Base-by-base conservation (phyloP, 495 filamentous ascomycete genomes). In the Emericellopsis terricola region DNA sequence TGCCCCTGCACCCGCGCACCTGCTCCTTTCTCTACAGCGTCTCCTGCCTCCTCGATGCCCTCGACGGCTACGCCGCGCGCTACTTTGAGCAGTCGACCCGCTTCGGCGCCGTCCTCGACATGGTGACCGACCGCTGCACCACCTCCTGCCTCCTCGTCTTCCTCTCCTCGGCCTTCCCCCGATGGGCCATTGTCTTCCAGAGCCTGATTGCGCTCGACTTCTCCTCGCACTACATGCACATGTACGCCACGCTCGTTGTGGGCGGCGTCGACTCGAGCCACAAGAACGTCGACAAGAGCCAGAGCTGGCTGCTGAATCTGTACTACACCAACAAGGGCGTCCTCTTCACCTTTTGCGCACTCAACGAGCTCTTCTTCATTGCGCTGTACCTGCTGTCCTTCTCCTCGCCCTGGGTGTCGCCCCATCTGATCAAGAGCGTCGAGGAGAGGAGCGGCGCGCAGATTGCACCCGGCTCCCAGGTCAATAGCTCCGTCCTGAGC, bases 261-360 rank as follows among this genome's bases (percentile, higher is more conserved):
- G 82, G 76, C 21, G 82, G 78, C 14, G 55, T 62, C 35, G 69
- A 68, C 28, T 68, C 74, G 51, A 89, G 81, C 50, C 89, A 97
- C 58, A 97, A 97, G 76, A 89, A 80, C 42, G 73, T 97, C 19
- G 83, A 89, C 43, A 73, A 76, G 51, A 66, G 65, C 14, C 57
- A 79, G 38, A 78, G 73, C 49, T 78, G 74, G 68, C 60, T 96
- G 28, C 60, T 99, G 45, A 92, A 94, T 48, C 62, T 85, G 29
- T 96, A 96, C 64, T 99, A 99, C 56, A 81, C 82, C 43, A 94
- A 91, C 58, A 86, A 80, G 68, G 89, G 62, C 39, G 85, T 99
- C 14, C 68, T 99, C 36, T 96, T 96, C 65, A 48, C 80, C 40
- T 82, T 78, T 61, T 99, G 91, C 57, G 66, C 71, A 29, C 59